Percentiles rank a stretch among this genome's conserved stretches.
Conservation (phyloP, 495 filamentous ascomycete genomes). For the Hypoxylon crocopeplum region DNA sequence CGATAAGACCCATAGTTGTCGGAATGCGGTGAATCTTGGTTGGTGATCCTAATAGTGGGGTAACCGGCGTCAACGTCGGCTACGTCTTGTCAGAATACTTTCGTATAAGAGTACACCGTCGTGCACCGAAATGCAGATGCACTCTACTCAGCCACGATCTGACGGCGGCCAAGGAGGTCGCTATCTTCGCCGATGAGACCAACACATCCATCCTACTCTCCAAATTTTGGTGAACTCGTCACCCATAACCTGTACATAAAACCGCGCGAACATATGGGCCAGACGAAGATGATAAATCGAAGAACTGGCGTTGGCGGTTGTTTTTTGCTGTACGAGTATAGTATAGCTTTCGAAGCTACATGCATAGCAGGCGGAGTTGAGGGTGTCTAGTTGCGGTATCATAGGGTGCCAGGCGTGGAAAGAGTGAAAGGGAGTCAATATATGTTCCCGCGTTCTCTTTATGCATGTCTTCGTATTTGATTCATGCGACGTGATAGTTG, state of each 20-base stretch:
- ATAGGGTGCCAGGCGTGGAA: background rate
- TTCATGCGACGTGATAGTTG: background rate
- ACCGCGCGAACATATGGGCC: slow-evolving; percentile 10
- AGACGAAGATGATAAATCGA: background rate
- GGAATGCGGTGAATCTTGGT: no score
- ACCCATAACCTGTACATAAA: slow-evolving; percentile 27
- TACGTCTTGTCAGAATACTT: no score
- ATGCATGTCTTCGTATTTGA: background rate
- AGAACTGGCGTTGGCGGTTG: background rate
- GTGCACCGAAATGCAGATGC: no score
- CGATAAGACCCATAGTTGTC: background rate
- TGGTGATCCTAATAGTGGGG: no score
- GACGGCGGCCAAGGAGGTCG: no score
- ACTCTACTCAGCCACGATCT: no score
- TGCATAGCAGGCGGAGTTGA: slow-evolving; percentile 36
- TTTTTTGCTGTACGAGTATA: slow-evolving; percentile 16
- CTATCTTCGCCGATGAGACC: background rate
- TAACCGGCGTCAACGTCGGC: no score
- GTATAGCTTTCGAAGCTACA: slow-evolving; percentile 19
- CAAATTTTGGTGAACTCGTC: background rate
- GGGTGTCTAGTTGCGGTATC: slow-evolving; percentile 2
- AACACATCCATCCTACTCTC: slow-evolving; percentile 4
- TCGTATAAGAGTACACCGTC: no score
- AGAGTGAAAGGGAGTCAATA: slow-evolving; percentile 9
- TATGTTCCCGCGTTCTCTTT: slow-evolving; percentile 2